phyloP scores from a whole-genome alignment of 306 rosid species.

The Prunus mume region DNA sequence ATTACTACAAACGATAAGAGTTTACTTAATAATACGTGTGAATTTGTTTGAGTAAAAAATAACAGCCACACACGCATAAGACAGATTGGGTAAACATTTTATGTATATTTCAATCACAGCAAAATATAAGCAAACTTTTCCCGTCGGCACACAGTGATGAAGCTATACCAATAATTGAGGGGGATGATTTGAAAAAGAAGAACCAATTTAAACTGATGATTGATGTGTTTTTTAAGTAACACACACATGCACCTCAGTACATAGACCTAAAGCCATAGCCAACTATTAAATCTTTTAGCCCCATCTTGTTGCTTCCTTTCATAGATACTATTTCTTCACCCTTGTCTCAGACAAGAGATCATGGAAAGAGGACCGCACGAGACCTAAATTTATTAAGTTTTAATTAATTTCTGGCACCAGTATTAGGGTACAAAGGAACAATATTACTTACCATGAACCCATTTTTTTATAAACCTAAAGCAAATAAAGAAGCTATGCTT shows the following conservation, averaged over 20 bases:
- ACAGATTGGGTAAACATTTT: neutral
- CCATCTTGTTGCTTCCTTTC: slow-evolving; percentile 12
- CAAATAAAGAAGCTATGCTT: slow-evolving; percentile 19
- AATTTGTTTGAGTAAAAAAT: neutral
- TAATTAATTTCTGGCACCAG: slow-evolving; percentile 24
- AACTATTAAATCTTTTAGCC: neutral
- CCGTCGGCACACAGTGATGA: neutral
- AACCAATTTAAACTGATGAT: neutral
- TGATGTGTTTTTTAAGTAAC: neutral
- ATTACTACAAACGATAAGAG: neutral
- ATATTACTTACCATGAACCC: neutral
- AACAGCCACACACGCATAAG: neutral
- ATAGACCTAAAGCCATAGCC: neutral
- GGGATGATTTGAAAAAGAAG: neutral
- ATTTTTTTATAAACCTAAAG: slow-evolving; percentile 23
- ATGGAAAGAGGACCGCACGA: slow-evolving; percentile 29
- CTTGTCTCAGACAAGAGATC: slow-evolving; percentile 30
- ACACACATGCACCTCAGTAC: neutral
- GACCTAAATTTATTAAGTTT: slow-evolving; percentile 6
- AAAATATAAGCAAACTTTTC: neutral
- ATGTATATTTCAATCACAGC: neutral
- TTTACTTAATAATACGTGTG: neutral
- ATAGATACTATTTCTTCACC: slow-evolving; percentile 31
- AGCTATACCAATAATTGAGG: neutral
- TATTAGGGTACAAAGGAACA: slow-evolving; percentile 18